Conservation (phyloP, 2,329 filamentous ascomycete genomes). For the Coniochaeta hoffmannii region DNA sequence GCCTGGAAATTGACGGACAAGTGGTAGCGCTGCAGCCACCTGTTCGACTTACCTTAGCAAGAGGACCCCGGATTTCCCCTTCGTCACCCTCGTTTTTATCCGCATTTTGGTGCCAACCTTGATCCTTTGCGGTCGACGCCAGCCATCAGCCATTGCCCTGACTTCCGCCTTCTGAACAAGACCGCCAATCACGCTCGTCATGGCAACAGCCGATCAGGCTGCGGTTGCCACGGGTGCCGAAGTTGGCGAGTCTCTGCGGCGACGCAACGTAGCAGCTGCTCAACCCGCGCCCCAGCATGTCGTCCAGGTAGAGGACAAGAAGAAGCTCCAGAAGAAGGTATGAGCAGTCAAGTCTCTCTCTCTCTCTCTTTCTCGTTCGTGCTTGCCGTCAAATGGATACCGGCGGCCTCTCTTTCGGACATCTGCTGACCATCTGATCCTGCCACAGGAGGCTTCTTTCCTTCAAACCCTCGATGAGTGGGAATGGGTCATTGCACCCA, state of each 20-base stretch:
- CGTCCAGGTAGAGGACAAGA: slow-evolving; percentile 48
- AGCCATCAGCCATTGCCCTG: slow-evolving; percentile 1
- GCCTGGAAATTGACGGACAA: not conserved
- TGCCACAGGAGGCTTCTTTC: slow-evolving; percentile 39
- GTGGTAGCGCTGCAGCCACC: not conserved
- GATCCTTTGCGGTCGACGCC: not conserved
- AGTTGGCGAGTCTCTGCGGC: slow-evolving; percentile 46
- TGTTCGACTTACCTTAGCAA: not conserved
- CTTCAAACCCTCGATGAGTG: slow-evolving; percentile 56
- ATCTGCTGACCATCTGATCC: not conserved
- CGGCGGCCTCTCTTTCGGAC: slow-evolving; percentile 15
- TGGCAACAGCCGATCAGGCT: slow-evolving; percentile 45
- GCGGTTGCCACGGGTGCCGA: slow-evolving; percentile 54
- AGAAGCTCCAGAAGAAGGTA: slow-evolving; percentile 52
- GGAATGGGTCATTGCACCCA: slow-evolving; percentile 53
- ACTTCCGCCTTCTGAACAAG: not conserved
- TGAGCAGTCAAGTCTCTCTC: slow-evolving; percentile 6
- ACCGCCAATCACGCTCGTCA: slow-evolving; percentile 18
- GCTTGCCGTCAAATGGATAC: not conserved
- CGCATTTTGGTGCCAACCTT: not conserved
- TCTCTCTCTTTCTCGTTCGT: not conserved
- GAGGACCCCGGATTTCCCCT: slow-evolving; percentile 1
- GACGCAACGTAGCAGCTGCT: slow-evolving; percentile 44
- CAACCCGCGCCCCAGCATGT: slow-evolving; percentile 16
- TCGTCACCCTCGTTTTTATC: slow-evolving; percentile 4